Evolutionary conservation across 1,139 yeast genomes (phyloP), one percentile per base, ranked within the genome.

Genomic region (Pichia sp.): DNA sequence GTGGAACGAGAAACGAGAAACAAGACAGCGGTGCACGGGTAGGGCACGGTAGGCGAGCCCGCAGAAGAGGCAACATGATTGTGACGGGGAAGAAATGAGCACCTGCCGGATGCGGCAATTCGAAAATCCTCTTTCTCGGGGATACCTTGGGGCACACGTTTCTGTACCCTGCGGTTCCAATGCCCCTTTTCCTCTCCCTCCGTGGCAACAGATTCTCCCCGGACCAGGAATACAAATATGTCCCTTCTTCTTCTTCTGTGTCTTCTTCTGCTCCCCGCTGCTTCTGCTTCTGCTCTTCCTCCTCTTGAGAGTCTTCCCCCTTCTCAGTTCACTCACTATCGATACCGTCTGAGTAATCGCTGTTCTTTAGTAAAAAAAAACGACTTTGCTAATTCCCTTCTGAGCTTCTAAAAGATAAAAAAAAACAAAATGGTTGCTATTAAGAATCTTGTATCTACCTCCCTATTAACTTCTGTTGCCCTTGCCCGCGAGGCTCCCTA

Each of bases 401-500:
- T 26, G 15, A 47, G 32, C 31, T 10, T 44, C n/a, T 19, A 46
- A 46, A 45, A 45, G 19, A 11, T 15, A 4, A 31, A n/a, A 10
- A 5, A 15, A 15, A 2, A n/a, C 6, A 54, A 50, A 49, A 57
- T 54, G 58, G 55, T 54, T 52, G 50, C 54, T 10, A 36, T 55
- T 32, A 49, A 43, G 26, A 48, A 52, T 10, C 13, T 54, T 3
- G 8, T 46, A 29, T 45, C 46, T 23, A 29, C 54, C 40, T 19
- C 50, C 11, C 23, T 51, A 26, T 46, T 53, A 31, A 8, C 45
- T 16, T 42, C 53, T 10, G n/a, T 51, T 19, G 61, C 46, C 4
- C 8, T 34, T 32, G 69, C 67, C 8, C 65, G 57, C 11, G 51
- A 57, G 47, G 72, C 72, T 8, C 71, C 72, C 16, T 58, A 59